Evolutionary conservation across 139 green algal species (phyloP).

Genomic region (Chlorella sp.): DNA sequence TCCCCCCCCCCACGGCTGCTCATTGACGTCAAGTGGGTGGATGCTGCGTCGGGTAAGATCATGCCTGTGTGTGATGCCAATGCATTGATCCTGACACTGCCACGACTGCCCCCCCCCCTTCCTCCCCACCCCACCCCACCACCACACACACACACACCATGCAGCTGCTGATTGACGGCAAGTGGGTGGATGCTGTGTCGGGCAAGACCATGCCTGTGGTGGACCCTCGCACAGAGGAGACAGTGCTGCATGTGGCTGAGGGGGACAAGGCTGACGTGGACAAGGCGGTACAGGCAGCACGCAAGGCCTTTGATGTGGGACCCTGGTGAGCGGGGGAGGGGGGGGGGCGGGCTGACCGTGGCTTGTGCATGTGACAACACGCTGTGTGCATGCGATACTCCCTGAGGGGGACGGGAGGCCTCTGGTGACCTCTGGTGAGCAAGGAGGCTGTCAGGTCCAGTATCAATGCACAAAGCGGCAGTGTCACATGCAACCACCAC

Average conservation of each 20-base stretch:
- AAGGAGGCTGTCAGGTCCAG: no score
- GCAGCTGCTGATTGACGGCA: slow-evolving; percentile 61
- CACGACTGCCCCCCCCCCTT: no score
- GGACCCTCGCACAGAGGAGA: slow-evolving; percentile 58
- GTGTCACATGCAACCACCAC: no score
- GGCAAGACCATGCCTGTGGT: slow-evolving; percentile 36
- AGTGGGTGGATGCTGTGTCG: slow-evolving; percentile 47
- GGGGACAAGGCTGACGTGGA: slow-evolving; percentile 57
- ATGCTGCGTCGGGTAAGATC: no score
- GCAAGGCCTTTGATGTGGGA: slow-evolving; percentile 62
- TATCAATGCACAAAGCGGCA: no score
- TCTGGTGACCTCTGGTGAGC: no score
- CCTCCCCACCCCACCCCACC: no score
- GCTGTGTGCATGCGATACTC: not conserved
- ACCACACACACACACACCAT: not conserved
- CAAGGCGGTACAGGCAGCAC: slow-evolving; percentile 50
- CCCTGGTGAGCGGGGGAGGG: slow-evolving; percentile 34
- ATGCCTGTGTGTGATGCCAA: no score
- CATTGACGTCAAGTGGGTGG: no score
- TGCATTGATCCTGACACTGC: no score
- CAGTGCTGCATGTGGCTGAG: slow-evolving; percentile 50
- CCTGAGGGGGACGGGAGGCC: no score
- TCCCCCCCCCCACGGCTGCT: no score
- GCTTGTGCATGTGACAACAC: not conserved
- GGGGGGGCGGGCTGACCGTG: slow-evolving; percentile 5